Evolutionary conservation across 148 eudicot genomes (phyloP).

Genomic region (Vaccinium darrowii): DNA sequence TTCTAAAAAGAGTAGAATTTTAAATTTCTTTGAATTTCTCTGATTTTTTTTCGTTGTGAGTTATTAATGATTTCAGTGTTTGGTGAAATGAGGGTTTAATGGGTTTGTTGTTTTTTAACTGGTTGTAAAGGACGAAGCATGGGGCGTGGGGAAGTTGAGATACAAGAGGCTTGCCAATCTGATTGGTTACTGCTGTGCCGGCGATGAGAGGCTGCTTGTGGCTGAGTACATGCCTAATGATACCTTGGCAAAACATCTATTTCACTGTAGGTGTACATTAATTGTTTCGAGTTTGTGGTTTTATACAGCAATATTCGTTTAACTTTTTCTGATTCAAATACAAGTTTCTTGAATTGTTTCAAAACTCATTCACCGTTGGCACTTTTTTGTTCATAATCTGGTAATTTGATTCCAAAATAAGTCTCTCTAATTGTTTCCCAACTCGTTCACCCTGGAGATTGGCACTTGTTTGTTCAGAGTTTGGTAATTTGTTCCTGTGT

Average conservation of each 20-base stretch:
- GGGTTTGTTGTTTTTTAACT: constrained; percentile 18
- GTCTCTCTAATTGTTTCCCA: too few relatives aligned
- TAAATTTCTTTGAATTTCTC: not conserved
- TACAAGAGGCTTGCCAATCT: constrained; percentile 82
- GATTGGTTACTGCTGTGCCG: constrained; percentile 96
- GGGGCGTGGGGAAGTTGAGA: constrained; percentile 90
- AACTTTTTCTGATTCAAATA: not conserved
- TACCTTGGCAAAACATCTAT: constrained; percentile 91
- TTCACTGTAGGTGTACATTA: constrained; percentile 65
- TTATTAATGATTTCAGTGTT: constrained; percentile 8
- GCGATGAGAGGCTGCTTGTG: constrained; percentile 95
- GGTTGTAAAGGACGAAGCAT: constrained; percentile 76
- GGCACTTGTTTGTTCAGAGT: too few relatives aligned
- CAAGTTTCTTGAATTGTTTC: not conserved
- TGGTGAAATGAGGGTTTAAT: constrained; percentile 16
- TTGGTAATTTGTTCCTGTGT: too few relatives aligned
- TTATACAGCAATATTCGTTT: not conserved
- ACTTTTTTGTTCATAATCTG: not conserved
- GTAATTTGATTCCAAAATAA: not conserved
- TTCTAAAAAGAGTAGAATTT: not conserved
- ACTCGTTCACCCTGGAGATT: too few relatives aligned
- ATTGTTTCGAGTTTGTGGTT: not conserved
- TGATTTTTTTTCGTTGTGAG: not conserved
- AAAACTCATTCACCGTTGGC: not conserved
- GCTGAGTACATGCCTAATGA: constrained; percentile 96